Percentiles rank a stretch among this genome's conserved stretches.
These are phyloP conservation scores for Dinochytrium kinnereticum DNA, from an alignment of 371 early-diverging fungal genomes.

Conservation along the genomic window DNA sequence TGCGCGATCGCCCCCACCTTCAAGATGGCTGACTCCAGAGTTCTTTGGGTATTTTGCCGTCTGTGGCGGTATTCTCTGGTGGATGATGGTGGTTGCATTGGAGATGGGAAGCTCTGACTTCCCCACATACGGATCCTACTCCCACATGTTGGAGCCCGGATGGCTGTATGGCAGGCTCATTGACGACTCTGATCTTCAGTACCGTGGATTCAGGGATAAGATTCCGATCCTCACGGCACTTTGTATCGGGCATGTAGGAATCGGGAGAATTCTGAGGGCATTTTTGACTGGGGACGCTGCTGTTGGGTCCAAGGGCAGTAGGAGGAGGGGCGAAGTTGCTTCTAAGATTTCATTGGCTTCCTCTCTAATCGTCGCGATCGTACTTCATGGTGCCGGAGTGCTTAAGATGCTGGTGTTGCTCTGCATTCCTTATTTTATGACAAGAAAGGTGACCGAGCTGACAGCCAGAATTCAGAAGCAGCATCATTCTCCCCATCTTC, in stretches of 20 bases:
- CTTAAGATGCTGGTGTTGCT: conserved; percentile 74
- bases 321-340: background rate
- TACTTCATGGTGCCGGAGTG: conserved; percentile 67
- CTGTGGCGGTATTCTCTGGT: background rate
- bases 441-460: conserved; percentile 47
- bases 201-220: conserved; percentile 76
- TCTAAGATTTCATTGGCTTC: conserved; percentile 58
- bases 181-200: conserved; percentile 90
- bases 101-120: background rate
- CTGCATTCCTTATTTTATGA: conserved; percentile 67
- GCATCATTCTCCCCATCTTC: background rate
- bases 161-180: conserved; percentile 69
- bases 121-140: conserved; percentile 64
- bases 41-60: background rate
- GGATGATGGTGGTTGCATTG: background rate
- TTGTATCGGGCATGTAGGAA: conserved; percentile 40
- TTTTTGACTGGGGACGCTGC: background rate
- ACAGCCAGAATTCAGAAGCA: conserved; percentile 30
- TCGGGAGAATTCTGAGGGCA: conserved; percentile 19
- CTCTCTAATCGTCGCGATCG: conserved; percentile 65
- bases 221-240: conserved; percentile 66
- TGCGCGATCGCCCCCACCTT: background rate
- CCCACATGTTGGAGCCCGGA: conserved; percentile 63
- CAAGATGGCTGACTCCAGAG: conserved; percentile 9
- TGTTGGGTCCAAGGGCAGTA: background rate